Evolutionary conservation across 306 rosid genomes (phyloP).

Genomic region (Corylus americana): DNA sequence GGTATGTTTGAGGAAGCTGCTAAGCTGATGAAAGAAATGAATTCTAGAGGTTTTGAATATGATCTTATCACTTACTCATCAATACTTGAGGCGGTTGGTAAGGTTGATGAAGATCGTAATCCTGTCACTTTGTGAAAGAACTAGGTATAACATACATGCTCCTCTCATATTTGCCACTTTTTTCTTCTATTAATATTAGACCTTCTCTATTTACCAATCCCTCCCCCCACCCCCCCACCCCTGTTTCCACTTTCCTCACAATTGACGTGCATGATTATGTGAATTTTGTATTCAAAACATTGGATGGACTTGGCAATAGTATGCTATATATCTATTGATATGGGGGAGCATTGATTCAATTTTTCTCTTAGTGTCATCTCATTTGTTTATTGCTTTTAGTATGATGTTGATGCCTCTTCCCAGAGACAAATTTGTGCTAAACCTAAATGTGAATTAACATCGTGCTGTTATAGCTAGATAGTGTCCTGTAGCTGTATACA

Average conservation of each 20-base stretch:
- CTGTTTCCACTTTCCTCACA: background rate
- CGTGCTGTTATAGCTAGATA: too few relatives aligned
- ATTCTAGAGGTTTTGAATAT: constrained; percentile 63
- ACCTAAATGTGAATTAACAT: too few relatives aligned
- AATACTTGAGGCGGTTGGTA: constrained; percentile 95
- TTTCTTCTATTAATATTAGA: too few relatives aligned
- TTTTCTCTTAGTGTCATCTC: background rate
- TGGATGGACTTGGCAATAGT: background rate
- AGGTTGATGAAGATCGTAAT: constrained; percentile 59
- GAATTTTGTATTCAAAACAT: background rate
- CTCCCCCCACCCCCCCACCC: background rate
- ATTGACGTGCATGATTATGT: background rate
- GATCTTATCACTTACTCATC: constrained; percentile 86
- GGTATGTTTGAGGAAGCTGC: constrained; percentile 93
- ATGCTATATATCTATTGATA: background rate
- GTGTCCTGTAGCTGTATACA: too few relatives aligned
- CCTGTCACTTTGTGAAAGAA: constrained; percentile 1
- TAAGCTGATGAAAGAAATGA: constrained; percentile 90
- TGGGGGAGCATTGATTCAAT: background rate
- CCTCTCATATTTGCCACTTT: background rate
- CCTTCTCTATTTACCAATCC: background rate
- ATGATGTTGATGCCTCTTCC: background rate
- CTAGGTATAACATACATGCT: constrained; percentile 18
- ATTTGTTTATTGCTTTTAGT: background rate
- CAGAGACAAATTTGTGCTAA: background rate